Evolutionary conservation across 164 flowering plant species (phyloP), one percentile per base, ranked within the genome.

Genomic region (Annona cherimola): DNA sequence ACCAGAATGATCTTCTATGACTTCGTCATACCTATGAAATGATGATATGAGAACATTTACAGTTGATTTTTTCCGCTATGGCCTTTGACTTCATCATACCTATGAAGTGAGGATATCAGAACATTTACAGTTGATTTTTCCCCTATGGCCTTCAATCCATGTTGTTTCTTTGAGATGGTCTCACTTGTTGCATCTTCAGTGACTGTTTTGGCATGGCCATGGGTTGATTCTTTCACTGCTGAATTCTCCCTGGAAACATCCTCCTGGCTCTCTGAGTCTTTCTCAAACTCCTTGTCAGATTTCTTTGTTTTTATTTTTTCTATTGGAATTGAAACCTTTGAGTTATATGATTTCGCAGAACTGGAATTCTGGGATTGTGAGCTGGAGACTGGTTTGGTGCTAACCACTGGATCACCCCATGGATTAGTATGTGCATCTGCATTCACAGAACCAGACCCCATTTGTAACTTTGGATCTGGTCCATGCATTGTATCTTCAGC

Each of bases 81-180:
- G 5, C 44, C 26, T n/a, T 45, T 61, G 66, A 68, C 16, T 19
- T 41, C 42, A 40, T 59, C 79, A 78, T 41, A 85, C 90, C 85
- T 83, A 43, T 67, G 69, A 60, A 70, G 62, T 42, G 77, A 75
- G 60, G 69, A 71, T 67, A 67, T 44, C 5, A 60, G 76, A 75
- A 62, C 74, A 59, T 74, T 66, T 41, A 78, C 43, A 43, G 64
- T 42, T 70, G 81, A 74, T 61, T 61, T 67, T 69, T 76, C 83
- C 19, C 39, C 73, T 20, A 45, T 35, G 12, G 61, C 68, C 12
- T 67, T 26, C 11, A 45, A 45, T 19, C 70, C 75, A 74, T 46
- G 42, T 35, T n/a, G 43, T 35, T 71, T 76, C 72, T 18, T 71
- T 62, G 77, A 67, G 62, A 46, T 60, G 50, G 45, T 74, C 68